Base-by-base conservation (phyloP, 176 grass and related monocot genomes). In the Thalia dealbata region DNA sequence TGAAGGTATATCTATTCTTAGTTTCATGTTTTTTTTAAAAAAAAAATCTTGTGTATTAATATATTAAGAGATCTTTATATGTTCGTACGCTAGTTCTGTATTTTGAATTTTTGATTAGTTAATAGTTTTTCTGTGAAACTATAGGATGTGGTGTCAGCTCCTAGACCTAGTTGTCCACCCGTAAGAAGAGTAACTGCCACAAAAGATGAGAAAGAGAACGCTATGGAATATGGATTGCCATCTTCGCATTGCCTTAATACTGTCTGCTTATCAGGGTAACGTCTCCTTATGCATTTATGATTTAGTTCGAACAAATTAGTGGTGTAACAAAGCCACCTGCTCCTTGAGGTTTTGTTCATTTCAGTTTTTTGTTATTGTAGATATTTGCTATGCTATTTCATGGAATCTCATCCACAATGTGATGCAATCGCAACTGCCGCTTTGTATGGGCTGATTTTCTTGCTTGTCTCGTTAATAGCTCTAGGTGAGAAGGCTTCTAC, bases 151-250 rank as follows among this genome's bases (percentile, higher is more conserved):
- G 74, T 99, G 27, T 99, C 95, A 14, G 90, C 95, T 72, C 95
- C 95, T 50, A 83, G 95, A n/a, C 95, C 95, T 15, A 91, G 85
- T 74, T 93, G 77, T 69, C 95, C 95, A 79, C 90, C 90, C 22
- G 88, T 99, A 46, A 88, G 95, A 86, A 91, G 88, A 73, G 79
- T 99, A 1, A 91, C 95, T 15, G 79, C 81, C 56, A 95, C 95
- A 10, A 60, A 82, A 71, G 95, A 99, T 72, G 95, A 99, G 80
- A 91, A 99, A 76, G 87, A 93, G 76, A 89, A 99, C 38, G 95
- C 90, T 50, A 91, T 95, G 95, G 95, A 99, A 70, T 99, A 93
- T 78, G 95, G 95, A 25, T 76, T 99, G 19, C 90, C 95, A 72
- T 99, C 95, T 18, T 99, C 95, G 0, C 95, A 99, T 28, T 80